Evolutionary conservation across 176 grass and related monocot genomes (phyloP).

Genomic region (Ensete ventricosum): DNA sequence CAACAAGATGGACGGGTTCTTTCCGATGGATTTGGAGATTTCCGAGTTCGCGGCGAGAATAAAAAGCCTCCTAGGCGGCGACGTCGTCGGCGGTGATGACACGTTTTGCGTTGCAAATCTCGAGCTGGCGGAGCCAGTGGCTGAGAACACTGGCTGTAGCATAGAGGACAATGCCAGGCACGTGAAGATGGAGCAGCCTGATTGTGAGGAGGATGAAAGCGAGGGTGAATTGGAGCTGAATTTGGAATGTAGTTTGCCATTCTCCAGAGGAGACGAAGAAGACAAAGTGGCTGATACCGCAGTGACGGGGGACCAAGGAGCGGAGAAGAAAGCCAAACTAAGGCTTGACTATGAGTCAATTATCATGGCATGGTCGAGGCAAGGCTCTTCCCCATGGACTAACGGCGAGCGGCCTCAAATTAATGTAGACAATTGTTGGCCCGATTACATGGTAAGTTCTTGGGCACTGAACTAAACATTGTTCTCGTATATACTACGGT

Average conservation of each 20-base stretch:
- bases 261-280: slow-evolving; percentile 31
- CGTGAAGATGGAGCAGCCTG: background rate
- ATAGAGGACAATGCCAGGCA: background rate
- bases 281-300: background rate
- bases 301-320: slow-evolving; percentile 9
- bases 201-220: slow-evolving; percentile 10
- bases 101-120: slow-evolving; percentile 64
- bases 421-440: slow-evolving; percentile 39
- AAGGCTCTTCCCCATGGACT: slow-evolving; percentile 60
- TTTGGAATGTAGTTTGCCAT: no score
- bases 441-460: slow-evolving; percentile 35
- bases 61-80: slow-evolving; percentile 62
- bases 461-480: no score
- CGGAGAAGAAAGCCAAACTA: slow-evolving; percentile 39
- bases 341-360: slow-evolving; percentile 74
- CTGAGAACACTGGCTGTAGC: slow-evolving; percentile 9
- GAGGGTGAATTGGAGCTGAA: no score
- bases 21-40: slow-evolving; percentile 60
- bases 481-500: background rate
- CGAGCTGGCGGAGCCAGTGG: slow-evolving; percentile 30
- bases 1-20: slow-evolving; percentile 17
- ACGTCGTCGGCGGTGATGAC: slow-evolving; percentile 30
- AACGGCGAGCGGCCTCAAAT: slow-evolving; percentile 45
- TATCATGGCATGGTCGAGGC: slow-evolving; percentile 53
- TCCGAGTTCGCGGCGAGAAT: slow-evolving; percentile 86